A percentile compares a stretch with the other conserved stretches of the same genome.
Evolutionary conservation across 345 rosid species (phyloP).

Genomic region (Kandelia obovata): DNA sequence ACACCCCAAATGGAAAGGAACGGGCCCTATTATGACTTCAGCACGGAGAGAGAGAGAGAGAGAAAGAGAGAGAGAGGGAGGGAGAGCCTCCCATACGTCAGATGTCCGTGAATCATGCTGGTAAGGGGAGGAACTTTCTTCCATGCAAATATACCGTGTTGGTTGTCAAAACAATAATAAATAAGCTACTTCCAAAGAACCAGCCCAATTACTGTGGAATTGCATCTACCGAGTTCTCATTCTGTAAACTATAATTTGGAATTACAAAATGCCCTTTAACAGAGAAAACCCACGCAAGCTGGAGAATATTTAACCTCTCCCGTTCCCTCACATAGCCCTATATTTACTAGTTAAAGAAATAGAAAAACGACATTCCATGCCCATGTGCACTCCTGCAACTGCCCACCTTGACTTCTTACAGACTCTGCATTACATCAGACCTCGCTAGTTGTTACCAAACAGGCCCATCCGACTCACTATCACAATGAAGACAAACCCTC

Average conservation of each 20-base stretch:
- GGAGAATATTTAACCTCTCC: constrained; percentile 31
- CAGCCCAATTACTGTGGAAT: constrained; percentile 30
- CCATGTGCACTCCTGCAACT: constrained; percentile 54
- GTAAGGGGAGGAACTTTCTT: constrained; percentile 22
- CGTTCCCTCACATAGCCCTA: constrained; percentile 32
- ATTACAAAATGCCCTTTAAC: constrained; percentile 31
- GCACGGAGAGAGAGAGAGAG: not conserved
- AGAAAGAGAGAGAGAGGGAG: not conserved
- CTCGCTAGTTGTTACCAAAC: constrained; percentile 20
- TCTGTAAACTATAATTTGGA: constrained; percentile 34
- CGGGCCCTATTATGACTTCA: no score
- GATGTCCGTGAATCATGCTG: not conserved
- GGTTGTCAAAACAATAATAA: constrained; percentile 37
- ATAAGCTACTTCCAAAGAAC: constrained; percentile 7
- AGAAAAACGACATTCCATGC: constrained; percentile 39
- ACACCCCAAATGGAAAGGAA: no score
- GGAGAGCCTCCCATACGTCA: no score
- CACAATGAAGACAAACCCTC: constrained; percentile 32
- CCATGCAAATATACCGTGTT: constrained; percentile 42
- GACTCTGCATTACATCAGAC: constrained; percentile 12
- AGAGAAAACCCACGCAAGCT: constrained; percentile 17
- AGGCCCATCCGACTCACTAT: constrained; percentile 27
- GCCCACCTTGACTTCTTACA: constrained; percentile 8
- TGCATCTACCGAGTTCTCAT: constrained; percentile 31
- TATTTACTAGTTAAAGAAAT: constrained; percentile 22